Evolutionary conservation across 1,139 yeast species (phyloP).

Genomic region (Pichia sp.): DNA sequence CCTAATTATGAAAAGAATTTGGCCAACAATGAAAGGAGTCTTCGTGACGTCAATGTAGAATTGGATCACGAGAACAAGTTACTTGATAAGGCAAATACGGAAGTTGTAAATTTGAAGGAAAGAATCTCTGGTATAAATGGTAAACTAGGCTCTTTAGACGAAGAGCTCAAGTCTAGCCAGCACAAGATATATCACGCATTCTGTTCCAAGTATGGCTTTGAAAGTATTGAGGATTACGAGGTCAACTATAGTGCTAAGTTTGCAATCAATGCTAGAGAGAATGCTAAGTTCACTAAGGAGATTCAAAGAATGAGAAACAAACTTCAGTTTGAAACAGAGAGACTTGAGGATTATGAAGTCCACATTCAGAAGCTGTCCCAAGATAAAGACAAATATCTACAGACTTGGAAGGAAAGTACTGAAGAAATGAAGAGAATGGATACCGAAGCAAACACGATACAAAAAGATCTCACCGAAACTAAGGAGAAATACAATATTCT

Average conservation of each 20-base stretch:
- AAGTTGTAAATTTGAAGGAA: conserved; percentile 25
- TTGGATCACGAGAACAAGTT: conserved; percentile 39
- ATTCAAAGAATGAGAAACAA: conserved; percentile 57
- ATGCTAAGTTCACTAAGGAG: conserved; percentile 54
- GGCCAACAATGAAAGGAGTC: conserved; percentile 41
- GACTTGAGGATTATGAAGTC: conserved; percentile 40
- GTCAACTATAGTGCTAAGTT: conserved; percentile 53
- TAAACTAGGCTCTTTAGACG: conserved; percentile 22
- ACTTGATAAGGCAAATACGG: conserved; percentile 29
- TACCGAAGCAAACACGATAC: conserved; percentile 36
- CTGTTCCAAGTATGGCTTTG: conserved; percentile 46
- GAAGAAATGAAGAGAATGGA: conserved; percentile 31
- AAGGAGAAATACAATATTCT: conserved; percentile 32
- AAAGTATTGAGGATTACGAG: conserved; percentile 59
- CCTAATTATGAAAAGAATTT: conserved; percentile 47
- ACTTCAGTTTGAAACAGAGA: conserved; percentile 55
- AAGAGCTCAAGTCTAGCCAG: conserved; percentile 35
- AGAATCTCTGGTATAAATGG: conserved; percentile 13
- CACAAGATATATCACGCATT: conserved; percentile 43
- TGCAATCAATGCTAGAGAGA: conserved; percentile 56
- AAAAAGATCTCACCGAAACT: conserved; percentile 44
- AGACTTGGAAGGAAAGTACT: conserved; percentile 28
- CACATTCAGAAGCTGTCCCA: conserved; percentile 36
- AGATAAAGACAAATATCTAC: conserved; percentile 32
- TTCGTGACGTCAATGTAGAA: conserved; percentile 51